Evolutionary conservation across 768 basidiomycete genomes (phyloP).

Genomic region (Leccinum rimulosum): DNA sequence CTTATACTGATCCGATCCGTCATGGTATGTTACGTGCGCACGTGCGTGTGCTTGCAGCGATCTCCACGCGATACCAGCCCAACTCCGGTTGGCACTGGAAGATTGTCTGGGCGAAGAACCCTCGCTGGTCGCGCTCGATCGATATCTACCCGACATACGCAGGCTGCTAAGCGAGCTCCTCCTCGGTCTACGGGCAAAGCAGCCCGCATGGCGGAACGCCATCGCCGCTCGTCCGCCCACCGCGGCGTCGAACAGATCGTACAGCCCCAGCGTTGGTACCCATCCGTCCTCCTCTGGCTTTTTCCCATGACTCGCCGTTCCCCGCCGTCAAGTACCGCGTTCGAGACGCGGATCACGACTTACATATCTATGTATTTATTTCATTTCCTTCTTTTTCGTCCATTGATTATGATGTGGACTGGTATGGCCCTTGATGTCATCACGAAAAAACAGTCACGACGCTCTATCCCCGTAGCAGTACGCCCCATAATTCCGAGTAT

Average conservation of each 20-base stretch:
- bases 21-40: too few relatives aligned
- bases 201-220: conserved; percentile 34
- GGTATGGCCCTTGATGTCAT: neutral
- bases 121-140: conserved; percentile 32
- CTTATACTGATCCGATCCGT: too few relatives aligned
- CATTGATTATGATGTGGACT: neutral
- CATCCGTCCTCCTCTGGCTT: too few relatives aligned
- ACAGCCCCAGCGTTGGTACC: too few relatives aligned
- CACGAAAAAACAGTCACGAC: neutral
- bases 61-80: conserved; percentile 35
- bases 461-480: neutral
- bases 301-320: too few relatives aligned
- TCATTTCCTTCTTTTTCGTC: neutral
- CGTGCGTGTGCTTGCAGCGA: conserved; percentile 33
- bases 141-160: conserved; percentile 39
- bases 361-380: too few relatives aligned
- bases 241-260: too few relatives aligned
- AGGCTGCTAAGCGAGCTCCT: conserved; percentile 36
- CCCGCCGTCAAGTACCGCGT: too few relatives aligned
- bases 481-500: neutral
- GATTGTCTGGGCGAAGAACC: conserved; percentile 43
- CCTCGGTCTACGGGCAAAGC: conserved; percentile 40
- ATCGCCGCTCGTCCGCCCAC: too few relatives aligned
- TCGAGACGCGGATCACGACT: too few relatives aligned
- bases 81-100: conserved; percentile 40